phyloP scores from a whole-genome alignment of 1,284 basidiomycete genomes.

The Ustilago cynodontis region DNA sequence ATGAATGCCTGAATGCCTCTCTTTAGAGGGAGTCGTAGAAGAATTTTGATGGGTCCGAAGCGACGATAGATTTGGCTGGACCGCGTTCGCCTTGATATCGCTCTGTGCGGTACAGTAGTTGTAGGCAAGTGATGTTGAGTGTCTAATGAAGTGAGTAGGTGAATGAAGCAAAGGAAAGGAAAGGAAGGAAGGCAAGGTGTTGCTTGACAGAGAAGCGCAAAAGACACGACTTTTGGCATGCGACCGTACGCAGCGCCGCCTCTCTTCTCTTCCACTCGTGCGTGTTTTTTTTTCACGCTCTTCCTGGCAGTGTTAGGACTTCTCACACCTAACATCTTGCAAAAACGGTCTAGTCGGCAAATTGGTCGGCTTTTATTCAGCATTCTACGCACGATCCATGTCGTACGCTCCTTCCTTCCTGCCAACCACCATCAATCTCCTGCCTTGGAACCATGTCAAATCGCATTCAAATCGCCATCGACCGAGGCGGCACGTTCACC shows the following conservation, averaged over 20 bases:
- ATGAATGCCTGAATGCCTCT: background rate
- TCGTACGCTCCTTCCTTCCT: background rate
- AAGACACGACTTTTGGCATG: constrained; percentile 7
- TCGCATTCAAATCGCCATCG: constrained; percentile 61
- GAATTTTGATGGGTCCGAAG: background rate
- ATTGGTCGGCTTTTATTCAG: constrained; percentile 17
- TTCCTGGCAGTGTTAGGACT: background rate
- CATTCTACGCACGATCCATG: constrained; percentile 13
- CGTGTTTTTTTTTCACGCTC: constrained; percentile 3
- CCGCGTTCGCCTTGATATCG: background rate
- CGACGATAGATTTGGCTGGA: background rate
- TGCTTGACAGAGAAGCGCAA: background rate
- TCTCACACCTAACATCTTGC: background rate
- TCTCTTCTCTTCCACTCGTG: constrained; percentile 9
- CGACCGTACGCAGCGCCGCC: constrained; percentile 15
- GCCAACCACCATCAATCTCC: background rate
- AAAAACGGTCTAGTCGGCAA: constrained; percentile 18
- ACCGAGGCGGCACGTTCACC: constrained; percentile 69
- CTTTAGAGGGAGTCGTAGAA: background rate
- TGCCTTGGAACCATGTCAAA: constrained; percentile 32
- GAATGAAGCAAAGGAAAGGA: too few species aligned
- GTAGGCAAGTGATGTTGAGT: background rate
- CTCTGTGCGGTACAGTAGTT: background rate
- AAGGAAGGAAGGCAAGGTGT: background rate
- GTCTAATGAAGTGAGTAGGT: background rate